Evolutionary conservation across 129 eudicot species (phyloP).

Genomic region (Deinandra increscens): DNA sequence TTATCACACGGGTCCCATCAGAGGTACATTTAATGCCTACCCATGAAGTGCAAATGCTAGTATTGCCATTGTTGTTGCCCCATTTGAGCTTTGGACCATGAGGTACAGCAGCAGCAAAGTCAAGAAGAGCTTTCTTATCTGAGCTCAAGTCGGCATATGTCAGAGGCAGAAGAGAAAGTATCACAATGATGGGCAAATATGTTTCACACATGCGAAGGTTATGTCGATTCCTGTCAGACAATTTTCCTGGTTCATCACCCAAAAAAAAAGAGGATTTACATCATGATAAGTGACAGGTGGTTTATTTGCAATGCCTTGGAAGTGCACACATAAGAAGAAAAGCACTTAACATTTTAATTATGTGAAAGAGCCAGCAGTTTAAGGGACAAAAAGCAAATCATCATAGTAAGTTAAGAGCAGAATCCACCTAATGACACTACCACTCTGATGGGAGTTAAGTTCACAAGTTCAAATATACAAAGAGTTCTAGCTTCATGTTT

Average conservation of each 20-base stretch:
- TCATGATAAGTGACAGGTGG: not conserved
- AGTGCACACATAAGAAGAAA: not conserved
- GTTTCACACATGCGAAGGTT: constrained; percentile 17
- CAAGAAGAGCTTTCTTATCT: constrained; percentile 62
- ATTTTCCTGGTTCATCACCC: constrained; percentile 34
- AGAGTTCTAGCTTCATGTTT: not conserved
- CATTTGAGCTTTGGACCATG: constrained; percentile 72
- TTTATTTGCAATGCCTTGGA: not conserved
- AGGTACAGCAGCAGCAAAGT: constrained; percentile 56
- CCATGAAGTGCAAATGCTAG: constrained; percentile 65
- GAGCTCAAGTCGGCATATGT: constrained; percentile 44
- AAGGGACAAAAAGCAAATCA: not conserved
- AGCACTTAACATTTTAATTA: not conserved
- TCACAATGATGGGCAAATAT: constrained; percentile 31
- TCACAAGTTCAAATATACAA: not conserved
- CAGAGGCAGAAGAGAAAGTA: constrained; percentile 44
- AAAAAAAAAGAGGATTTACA: constrained; percentile 12
- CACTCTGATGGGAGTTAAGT: not conserved
- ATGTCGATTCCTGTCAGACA: not conserved
- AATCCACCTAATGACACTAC: not conserved
- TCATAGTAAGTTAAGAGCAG: not conserved
- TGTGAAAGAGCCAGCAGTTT: not conserved
- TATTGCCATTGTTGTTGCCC: constrained; percentile 30
- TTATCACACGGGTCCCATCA: constrained; percentile 42
- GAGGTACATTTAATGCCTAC: constrained; percentile 53